Evolutionary conservation across 208 protist species (phyloP), one percentile per base, ranked within the genome.

Genomic region (Endotrypanum monterogeii): DNA sequence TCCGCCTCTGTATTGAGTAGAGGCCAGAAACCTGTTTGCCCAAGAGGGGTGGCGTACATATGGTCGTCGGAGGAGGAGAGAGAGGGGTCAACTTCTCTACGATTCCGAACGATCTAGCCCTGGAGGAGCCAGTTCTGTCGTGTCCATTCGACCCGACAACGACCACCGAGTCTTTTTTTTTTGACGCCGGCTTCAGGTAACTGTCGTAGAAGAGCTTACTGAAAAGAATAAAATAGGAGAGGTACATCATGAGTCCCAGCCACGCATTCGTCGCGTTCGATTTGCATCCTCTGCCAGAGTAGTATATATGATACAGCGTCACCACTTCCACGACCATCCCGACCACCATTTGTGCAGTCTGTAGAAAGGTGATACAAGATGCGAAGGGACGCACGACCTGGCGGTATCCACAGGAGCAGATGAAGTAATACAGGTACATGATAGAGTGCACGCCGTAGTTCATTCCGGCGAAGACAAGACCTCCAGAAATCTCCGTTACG

Each of bases 391-490:
- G 85, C 32, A 94, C 70, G 2, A 89, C 11, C 71, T 81, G 74
- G 66, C 86, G 82, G 41, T 84, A 46, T 6, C 90, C 89, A 20
- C 83, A 57, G 2, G 84, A 83, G 61, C 79, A 79, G n/a, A 97
- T 41, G 61, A 94, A 95, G 84, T 98, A 99, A 80, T 98, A 99
- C 11, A 89, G 84, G 82, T 99, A 99, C 97, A 98, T 98, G 82
- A 98, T 74, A 16, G 92, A 83, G 87, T 98, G 98, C 41, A 98
- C 96, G 25, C 62, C 70, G 82, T 95, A 96, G 80, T 99, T 99
- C 94, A 98, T 98, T 14, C 83, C 71, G 25, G 90, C 83, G 72
- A 98, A 98, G 79, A 83, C 94, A 32, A 97, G 35, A 32, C 94
- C 93, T 62, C 80, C 80, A 12, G 80, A 72, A 23, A 91, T 89